Evolutionary conservation across 352 stramenopile species (phyloP).

Genomic region (Saprolegnia diclina): DNA sequence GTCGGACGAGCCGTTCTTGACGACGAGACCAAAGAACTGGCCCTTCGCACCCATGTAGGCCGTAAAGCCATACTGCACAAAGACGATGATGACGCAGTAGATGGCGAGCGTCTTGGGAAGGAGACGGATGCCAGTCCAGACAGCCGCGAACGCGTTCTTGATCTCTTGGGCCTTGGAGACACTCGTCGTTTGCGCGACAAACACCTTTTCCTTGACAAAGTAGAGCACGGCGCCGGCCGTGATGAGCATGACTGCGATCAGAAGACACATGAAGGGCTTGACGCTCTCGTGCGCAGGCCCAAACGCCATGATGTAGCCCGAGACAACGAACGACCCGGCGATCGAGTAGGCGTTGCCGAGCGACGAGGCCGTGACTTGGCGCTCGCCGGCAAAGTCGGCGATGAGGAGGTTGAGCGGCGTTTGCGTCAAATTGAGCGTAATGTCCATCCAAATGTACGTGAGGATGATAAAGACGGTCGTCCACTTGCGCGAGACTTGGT

Average conservation of each 20-base stretch:
- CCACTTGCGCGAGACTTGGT: too few species aligned
- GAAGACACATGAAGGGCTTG: slow-evolving; percentile 60
- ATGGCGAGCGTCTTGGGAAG: slow-evolving; percentile 37
- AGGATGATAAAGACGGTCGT: slow-evolving; percentile 57
- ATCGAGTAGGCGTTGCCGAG: too few species aligned
- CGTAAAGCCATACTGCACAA: slow-evolving; percentile 49
- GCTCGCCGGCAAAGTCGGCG: slow-evolving; percentile 65
- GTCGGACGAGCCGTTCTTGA: slow-evolving; percentile 41
- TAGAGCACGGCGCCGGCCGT: slow-evolving; percentile 49
- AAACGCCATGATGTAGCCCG: slow-evolving; percentile 69
- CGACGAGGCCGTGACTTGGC: too few species aligned
- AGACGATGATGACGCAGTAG: slow-evolving; percentile 56
- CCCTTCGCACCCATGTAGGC: slow-evolving; percentile 60
- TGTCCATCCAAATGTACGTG: slow-evolving; percentile 78
- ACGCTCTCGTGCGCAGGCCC: slow-evolving; percentile 58
- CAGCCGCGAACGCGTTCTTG: slow-evolving; percentile 39
- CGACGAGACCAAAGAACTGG: slow-evolving; percentile 55
- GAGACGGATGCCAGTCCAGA: slow-evolving; percentile 38
- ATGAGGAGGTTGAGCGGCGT: slow-evolving; percentile 64
- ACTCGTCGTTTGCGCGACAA: background rate
- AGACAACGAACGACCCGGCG: too few species aligned
- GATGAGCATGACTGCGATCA: slow-evolving; percentile 55
- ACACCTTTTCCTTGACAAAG: slow-evolving; percentile 41
- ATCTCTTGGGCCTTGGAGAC: slow-evolving; percentile 33
- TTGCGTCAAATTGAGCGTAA: slow-evolving; percentile 72